These are phyloP conservation scores for Podospora pseudopauciseta DNA, from an alignment of 495 filamentous ascomycete species.

Conservation along the genomic window DNA sequence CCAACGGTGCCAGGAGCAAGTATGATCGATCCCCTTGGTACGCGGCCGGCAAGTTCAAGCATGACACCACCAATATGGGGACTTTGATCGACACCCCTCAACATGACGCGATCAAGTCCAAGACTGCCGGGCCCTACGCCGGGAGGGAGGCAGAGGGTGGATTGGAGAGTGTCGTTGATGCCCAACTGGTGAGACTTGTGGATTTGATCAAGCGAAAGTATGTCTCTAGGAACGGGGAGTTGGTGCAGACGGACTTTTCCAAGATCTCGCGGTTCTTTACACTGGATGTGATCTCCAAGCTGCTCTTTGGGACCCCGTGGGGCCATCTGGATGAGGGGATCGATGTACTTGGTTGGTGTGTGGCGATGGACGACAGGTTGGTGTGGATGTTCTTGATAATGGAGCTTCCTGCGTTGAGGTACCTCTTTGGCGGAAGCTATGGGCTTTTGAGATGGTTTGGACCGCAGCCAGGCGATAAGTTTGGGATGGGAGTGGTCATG, in stretches of 20 bases:
- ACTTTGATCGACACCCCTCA: slow-evolving; percentile 25
- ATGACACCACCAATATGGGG: slow-evolving; percentile 34
- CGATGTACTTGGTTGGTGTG: slow-evolving; percentile 9
- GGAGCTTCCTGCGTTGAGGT: too few species aligned
- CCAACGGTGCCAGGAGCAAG: slow-evolving; percentile 26
- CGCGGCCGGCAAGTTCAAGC: slow-evolving; percentile 29
- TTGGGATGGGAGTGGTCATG: slow-evolving; percentile 12
- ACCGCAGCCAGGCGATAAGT: slow-evolving; percentile 9
- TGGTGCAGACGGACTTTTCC: slow-evolving; percentile 29
- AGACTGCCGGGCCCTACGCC: slow-evolving; percentile 36
- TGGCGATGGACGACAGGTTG: not conserved
- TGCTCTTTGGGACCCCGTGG: slow-evolving; percentile 50
- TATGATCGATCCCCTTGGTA: slow-evolving; percentile 34
- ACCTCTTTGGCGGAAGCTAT: not conserved
- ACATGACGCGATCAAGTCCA: slow-evolving; percentile 28
- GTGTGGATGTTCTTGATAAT: too few species aligned
- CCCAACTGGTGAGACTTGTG: slow-evolving; percentile 32
- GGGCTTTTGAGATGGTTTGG: slow-evolving; percentile 2
- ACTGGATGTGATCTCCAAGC: slow-evolving; percentile 42
- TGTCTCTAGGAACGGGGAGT: slow-evolving; percentile 20
- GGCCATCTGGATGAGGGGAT: slow-evolving; percentile 21
- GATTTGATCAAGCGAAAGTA: slow-evolving; percentile 38
- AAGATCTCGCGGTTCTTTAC: slow-evolving; percentile 40
- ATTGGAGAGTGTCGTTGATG: slow-evolving; percentile 27
- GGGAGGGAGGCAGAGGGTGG: slow-evolving; percentile 34